phyloP scores from a whole-genome alignment of 805 yeast species.

The Wickerhamomyces alni region DNA sequence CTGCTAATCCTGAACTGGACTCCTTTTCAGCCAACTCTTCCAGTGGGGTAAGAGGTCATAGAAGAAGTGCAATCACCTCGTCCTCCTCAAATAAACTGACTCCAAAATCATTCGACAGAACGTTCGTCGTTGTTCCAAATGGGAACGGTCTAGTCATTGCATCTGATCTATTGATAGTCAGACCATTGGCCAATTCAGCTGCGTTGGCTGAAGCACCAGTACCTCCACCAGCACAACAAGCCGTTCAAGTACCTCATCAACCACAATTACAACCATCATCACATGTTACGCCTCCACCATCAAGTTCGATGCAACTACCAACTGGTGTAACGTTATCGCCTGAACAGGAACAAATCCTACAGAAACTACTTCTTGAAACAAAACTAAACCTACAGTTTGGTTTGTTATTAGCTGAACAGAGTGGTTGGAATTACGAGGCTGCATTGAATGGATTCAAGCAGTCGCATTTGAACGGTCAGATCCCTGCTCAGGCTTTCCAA shows the following conservation, averaged over 20 bases:
- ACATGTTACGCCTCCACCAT: slow-evolving; percentile 11
- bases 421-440: slow-evolving; percentile 70
- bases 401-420: slow-evolving; percentile 78
- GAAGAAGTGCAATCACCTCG: slow-evolving; percentile 24
- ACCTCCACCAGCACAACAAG: background rate
- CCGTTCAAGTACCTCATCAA: too few relatives aligned
- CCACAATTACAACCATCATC: background rate
- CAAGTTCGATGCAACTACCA: slow-evolving; percentile 26
- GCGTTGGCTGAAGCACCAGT: slow-evolving; percentile 36
- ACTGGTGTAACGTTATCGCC: slow-evolving; percentile 36
- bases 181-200: slow-evolving; percentile 51
- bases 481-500: slow-evolving; percentile 24
- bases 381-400: slow-evolving; percentile 75
- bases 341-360: slow-evolving; percentile 62
- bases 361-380: slow-evolving; percentile 64
- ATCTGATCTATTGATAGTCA: slow-evolving; percentile 70
- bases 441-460: slow-evolving; percentile 68
- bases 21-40: slow-evolving; percentile 12
- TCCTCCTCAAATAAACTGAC: slow-evolving; percentile 33
- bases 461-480: slow-evolving; percentile 32
- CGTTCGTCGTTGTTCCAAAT: slow-evolving; percentile 68
- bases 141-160: slow-evolving; percentile 75
- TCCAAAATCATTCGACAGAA: slow-evolving; percentile 79
- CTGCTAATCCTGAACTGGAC: slow-evolving; percentile 43
- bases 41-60: slow-evolving; percentile 12